A percentile compares a stretch with the other conserved stretches of the same genome.
These are phyloP conservation scores for Trichoderma sp. DNA, from an alignment of 2,329 filamentous ascomycete genomes.

Conservation along the genomic window DNA sequence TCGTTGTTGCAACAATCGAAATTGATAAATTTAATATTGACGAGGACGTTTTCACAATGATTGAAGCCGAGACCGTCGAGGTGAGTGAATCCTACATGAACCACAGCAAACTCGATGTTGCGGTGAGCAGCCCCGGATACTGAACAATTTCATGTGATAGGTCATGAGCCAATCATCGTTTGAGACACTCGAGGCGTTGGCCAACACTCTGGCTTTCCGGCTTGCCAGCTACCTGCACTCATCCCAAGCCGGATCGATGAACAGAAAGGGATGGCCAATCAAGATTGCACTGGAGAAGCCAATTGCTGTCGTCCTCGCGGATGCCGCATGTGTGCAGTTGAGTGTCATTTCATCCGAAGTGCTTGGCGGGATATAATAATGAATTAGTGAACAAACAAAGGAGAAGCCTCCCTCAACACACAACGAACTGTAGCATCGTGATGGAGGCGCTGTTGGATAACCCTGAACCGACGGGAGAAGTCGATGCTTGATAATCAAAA, in stretches of 20 bases:
- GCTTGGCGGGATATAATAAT: conserved; percentile 7
- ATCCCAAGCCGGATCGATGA: conserved; percentile 10
- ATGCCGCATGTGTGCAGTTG: conserved; percentile 68
- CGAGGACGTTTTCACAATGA: conserved; percentile 55
- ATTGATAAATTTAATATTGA: conserved; percentile 56
- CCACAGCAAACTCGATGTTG: background rate
- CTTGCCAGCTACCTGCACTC: conserved; percentile 51
- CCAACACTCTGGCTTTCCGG: conserved; percentile 50
- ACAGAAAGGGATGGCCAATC: conserved; percentile 52
- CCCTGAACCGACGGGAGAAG: background rate
- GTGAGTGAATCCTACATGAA: conserved; percentile 47
- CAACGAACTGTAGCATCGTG: conserved; percentile 2
- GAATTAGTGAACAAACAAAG: background rate
- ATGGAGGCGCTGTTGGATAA: conserved; percentile 14
- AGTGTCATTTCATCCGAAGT: conserved; percentile 38
- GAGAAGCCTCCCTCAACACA: background rate
- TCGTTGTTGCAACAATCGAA: conserved; percentile 65
- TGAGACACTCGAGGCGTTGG: conserved; percentile 66
- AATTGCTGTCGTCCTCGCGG: conserved; percentile 72
- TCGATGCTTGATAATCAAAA: conserved; percentile 21
- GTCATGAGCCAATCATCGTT: conserved; percentile 60
- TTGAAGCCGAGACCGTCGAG: conserved; percentile 66
- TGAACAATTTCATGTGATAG: conserved; percentile 40
- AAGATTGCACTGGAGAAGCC: conserved; percentile 71
- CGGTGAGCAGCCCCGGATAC: background rate